Base-by-base conservation (phyloP, 495 filamentous ascomycete genomes). In the Zalerion maritima region DNA sequence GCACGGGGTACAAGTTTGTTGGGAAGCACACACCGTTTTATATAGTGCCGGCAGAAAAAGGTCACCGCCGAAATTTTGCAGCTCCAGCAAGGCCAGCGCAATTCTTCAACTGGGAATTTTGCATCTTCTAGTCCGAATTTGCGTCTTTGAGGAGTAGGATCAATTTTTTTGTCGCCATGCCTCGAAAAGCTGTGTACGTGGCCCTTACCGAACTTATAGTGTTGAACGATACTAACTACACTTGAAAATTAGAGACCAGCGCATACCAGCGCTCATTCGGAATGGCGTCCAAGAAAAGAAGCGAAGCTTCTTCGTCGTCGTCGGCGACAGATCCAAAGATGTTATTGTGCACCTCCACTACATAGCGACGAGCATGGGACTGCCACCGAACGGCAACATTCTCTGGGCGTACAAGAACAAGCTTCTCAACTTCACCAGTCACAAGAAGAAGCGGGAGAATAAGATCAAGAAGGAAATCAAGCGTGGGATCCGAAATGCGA, bases 341-440 rank as follows among this genome's bases (percentile, higher is more conserved):
- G 85, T 87, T 36, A 96, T 96, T 47, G 79, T 94, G 26, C 73
- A 94, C 48, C 64, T 99, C 20, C 85, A 96, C 55, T 83, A 86
- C 44, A 91, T 99, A 43, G 76, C 94, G 60, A 82, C 84, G 26
- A 77, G 70, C 41, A 73, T 77, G 44, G 82, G 94, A 47, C 67
- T 94, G 37, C 92, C 89, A 56, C 75, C 89, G 50, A 96, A 94
- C 60, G 96, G 94, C 54, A 86, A 78, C 7, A 84, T 99, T 3
- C 62, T 99, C 10, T 99, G 91, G 91, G 86, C 91, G n/a, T 99
- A 99, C 60, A 94, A 96, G 58, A 91, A 93, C 51, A 86, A 96
- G 49, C 68, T 99, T 1, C 61, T 99, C 18, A 84, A 84, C 17
- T 97, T 97, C 53, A 89, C 24, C 26, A 84, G 79, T 54, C 84